Conservation (phyloP, 805 yeast genomes). For the Clavispora fructus region DNA sequence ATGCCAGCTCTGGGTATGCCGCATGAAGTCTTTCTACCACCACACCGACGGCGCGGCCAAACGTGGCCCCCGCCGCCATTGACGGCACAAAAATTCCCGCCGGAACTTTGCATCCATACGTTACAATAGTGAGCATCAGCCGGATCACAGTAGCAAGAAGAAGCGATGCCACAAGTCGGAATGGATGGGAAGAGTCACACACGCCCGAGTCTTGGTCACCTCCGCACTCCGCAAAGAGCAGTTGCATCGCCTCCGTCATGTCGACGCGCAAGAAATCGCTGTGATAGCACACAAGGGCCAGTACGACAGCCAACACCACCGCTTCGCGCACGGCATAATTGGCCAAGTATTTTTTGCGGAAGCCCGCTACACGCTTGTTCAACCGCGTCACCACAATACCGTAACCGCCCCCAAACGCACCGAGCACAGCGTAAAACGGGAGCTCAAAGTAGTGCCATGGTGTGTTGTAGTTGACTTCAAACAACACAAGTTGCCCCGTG, state of each 20-base stretch:
- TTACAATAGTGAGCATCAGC: conserved; percentile 65
- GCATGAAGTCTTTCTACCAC: conserved; percentile 46
- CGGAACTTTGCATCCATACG: conserved; percentile 92
- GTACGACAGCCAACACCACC: conserved; percentile 54
- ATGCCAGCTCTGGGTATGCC: conserved; percentile 28
- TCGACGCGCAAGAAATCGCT: conserved; percentile 77
- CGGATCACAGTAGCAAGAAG: conserved; percentile 68
- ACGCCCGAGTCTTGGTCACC: conserved; percentile 36
- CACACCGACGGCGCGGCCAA: conserved; percentile 84
- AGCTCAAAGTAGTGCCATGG: conserved; percentile 86
- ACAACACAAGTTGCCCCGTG: conserved; percentile 89
- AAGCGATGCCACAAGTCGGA: conserved; percentile 46
- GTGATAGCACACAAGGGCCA: conserved; percentile 76
- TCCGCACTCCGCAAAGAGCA: conserved; percentile 79
- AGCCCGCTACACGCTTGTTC: conserved; percentile 71
- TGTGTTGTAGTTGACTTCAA: conserved; percentile 82
- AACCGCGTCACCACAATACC: conserved; percentile 73
- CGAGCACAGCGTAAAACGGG: conserved; percentile 72
- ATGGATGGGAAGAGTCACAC: conserved; percentile 26
- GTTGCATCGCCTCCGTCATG: conserved; percentile 94
- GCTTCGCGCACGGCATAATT: conserved; percentile 68
- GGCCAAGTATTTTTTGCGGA: conserved; percentile 65
- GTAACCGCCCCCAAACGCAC: conserved; percentile 86
- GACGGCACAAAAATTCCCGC: conserved; percentile 98
- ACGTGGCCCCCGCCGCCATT: conserved; percentile 94